A percentile compares a stretch with the other conserved stretches of the same genome.
Conservation (phyloP, 257 asterid genomes). For the Plantago elongata region DNA sequence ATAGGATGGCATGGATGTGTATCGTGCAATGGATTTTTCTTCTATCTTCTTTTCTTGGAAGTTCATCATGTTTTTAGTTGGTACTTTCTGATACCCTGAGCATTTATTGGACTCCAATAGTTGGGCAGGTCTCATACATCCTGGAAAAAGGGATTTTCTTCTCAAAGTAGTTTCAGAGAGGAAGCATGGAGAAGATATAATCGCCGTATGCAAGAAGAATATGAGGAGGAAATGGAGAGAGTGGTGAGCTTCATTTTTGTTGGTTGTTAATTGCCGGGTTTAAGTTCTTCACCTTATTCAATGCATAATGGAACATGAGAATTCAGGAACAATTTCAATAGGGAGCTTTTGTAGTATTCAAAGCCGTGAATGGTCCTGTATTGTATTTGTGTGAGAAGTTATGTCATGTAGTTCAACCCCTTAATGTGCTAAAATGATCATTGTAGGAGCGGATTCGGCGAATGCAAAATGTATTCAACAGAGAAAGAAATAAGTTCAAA, state of each 20-base stretch:
- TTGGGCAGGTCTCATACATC: slow-evolving; percentile 65
- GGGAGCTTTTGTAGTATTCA: too few species aligned
- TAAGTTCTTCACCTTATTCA: slow-evolving; percentile 10
- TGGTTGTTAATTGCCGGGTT: slow-evolving; percentile 5
- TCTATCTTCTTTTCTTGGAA: not conserved
- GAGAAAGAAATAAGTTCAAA: slow-evolving; percentile 71
- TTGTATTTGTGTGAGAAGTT: too few species aligned
- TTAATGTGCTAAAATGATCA: slow-evolving; percentile 5
- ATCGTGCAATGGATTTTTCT: too few species aligned
- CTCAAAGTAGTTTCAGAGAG: slow-evolving; percentile 56
- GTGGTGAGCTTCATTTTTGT: slow-evolving; percentile 52
- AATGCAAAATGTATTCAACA: slow-evolving; percentile 87
- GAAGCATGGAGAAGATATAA: slow-evolving; percentile 83
- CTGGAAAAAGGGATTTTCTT: slow-evolving; percentile 52
- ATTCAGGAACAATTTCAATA: too few species aligned
- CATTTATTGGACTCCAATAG: slow-evolving; percentile 45
- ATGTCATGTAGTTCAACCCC: too few species aligned
- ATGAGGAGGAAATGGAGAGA: slow-evolving; percentile 98
- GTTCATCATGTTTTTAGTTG: slow-evolving; percentile 8
- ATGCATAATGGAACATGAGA: not conserved
- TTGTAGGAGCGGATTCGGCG: slow-evolving; percentile 83
- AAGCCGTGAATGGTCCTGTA: too few species aligned
- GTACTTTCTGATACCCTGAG: slow-evolving; percentile 30
- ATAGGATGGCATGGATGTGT: too few species aligned
- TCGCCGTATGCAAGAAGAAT: slow-evolving; percentile 83